phyloP scores from a whole-genome alignment of 2,329 filamentous ascomycete genomes.

The Aspergillus costaricaensis region DNA sequence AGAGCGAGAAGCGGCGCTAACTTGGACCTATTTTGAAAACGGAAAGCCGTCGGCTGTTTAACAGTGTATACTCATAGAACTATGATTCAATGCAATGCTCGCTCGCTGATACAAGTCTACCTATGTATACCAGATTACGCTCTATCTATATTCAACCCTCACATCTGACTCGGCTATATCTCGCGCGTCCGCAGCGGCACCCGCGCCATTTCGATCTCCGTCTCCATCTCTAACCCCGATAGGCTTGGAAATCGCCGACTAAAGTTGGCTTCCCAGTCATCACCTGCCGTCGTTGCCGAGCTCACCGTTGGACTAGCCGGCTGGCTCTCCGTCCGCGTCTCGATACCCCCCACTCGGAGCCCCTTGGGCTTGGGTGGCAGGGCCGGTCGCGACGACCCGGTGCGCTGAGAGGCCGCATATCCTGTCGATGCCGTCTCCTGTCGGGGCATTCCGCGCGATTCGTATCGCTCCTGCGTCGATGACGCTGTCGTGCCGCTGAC shows the following conservation, averaged over 20 bases:
- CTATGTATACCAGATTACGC: slow-evolving; percentile 5
- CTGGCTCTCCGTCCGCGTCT: slow-evolving; percentile 17
- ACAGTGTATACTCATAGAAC: too few relatives aligned
- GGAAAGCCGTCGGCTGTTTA: too few relatives aligned
- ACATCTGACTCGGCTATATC: slow-evolving; percentile 31
- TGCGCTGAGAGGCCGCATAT: slow-evolving; percentile 30
- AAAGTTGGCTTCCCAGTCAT: slow-evolving; percentile 71
- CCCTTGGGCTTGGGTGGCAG: slow-evolving; percentile 64
- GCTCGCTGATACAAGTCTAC: background rate
- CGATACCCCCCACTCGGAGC: slow-evolving; percentile 51
- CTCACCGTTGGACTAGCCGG: slow-evolving; percentile 32
- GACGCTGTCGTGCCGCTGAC: slow-evolving; percentile 16
- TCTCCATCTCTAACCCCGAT: slow-evolving; percentile 81
- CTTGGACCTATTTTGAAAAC: too few relatives aligned
- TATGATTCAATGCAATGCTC: background rate
- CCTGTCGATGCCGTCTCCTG: slow-evolving; percentile 24
- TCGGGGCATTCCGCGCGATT: slow-evolving; percentile 17
- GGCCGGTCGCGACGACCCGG: slow-evolving; percentile 47
- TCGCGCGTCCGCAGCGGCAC: slow-evolving; percentile 45
- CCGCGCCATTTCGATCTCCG: slow-evolving; percentile 54
- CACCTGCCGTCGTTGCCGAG: slow-evolving; percentile 46
- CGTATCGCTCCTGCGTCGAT: slow-evolving; percentile 18
- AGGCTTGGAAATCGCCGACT: slow-evolving; percentile 84
- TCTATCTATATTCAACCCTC: background rate
- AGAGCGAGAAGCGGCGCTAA: too few relatives aligned